Evolutionary conservation across 73 alveolate species (phyloP), one percentile per base, ranked within the genome.

Genomic region (Stentor roeselii): DNA sequence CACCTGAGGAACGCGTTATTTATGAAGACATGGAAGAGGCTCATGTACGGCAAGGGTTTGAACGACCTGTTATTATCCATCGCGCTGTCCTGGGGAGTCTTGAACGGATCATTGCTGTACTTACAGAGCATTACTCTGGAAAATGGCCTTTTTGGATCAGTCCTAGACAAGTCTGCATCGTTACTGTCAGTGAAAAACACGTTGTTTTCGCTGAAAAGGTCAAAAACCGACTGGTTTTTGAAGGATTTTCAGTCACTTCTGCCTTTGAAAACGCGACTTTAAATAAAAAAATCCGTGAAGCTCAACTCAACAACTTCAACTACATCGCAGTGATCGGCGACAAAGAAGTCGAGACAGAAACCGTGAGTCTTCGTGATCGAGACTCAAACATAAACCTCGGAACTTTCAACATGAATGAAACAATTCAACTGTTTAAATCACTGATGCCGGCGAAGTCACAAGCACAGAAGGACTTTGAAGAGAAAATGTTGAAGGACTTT

Each of bases 121-220:
- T 98, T 76, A 93, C 92, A 75, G 99, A 98, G 84, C 99, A 98
- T 84, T 60, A 89, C 59, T 99, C 93, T 78, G 99, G 99, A n/a
- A 98, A 97, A 86, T 98, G 99, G 99, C 99, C 99, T 21, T 97
- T 98, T 90, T 98, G 99, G 99, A 82, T 98, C 83, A 92, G 99
- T n/a, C 99, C 99, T 36, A 93, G 98, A 75, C 96, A 98, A 94
- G 95, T 93, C 35, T 83, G 86, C 41, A 91, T 98, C 59, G 89
- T 95, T 78, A 99, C 99, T 15, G 93, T 98, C 30, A 92, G 98
- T 38, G 94, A 97, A 82, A 94, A 96, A 85, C 94, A 89, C 90
- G 91, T 90, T 42, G 97, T 92, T 59, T 98, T 93, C 84, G 99
- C 99, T 3, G 96, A 93, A 75, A 86, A 90, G 37, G 92, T 96